These are phyloP conservation scores for Botrytis deweyae DNA, from an alignment of 2,329 filamentous ascomycete species.

Conservation along the genomic window DNA sequence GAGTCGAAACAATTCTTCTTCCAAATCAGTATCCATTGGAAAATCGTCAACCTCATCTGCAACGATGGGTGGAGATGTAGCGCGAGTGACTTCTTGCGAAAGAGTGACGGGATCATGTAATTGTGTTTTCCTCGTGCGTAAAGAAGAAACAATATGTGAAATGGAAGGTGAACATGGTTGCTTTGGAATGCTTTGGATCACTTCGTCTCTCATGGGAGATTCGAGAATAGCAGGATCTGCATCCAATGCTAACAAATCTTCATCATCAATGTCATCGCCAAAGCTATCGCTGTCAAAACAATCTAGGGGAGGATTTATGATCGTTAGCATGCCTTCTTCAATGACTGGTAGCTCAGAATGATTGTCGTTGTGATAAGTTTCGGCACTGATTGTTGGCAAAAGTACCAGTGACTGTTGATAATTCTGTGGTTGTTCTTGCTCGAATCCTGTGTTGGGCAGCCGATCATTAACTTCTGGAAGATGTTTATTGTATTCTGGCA, in stretches of 20 bases:
- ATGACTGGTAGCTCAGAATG: slow-evolving; percentile 23
- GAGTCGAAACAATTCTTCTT: slow-evolving; percentile 34
- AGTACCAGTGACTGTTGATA: background rate
- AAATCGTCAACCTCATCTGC: slow-evolving; percentile 32
- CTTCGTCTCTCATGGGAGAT: background rate
- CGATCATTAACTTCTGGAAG: background rate
- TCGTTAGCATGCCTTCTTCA: background rate
- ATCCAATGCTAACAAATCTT: slow-evolving; percentile 31
- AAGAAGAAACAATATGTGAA: background rate
- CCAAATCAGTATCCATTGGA: slow-evolving; percentile 32
- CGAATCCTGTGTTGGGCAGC: background rate
- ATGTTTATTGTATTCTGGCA: background rate
- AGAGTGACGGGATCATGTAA: background rate
- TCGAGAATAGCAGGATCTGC: slow-evolving; percentile 19
- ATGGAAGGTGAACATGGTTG: background rate
- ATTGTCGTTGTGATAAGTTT: background rate
- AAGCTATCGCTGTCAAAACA: slow-evolving; percentile 27
- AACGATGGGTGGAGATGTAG: background rate
- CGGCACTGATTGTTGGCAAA: background rate
- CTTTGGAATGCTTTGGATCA: background rate
- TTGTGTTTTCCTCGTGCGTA: background rate
- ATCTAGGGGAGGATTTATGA: background rate
- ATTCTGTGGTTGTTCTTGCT: background rate
- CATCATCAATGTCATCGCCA: slow-evolving; percentile 33
- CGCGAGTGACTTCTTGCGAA: background rate